Evolutionary conservation across 768 basidiomycete genomes (phyloP), one percentile per base, ranked within the genome.

Genomic region (Leccinum incarnatum): DNA sequence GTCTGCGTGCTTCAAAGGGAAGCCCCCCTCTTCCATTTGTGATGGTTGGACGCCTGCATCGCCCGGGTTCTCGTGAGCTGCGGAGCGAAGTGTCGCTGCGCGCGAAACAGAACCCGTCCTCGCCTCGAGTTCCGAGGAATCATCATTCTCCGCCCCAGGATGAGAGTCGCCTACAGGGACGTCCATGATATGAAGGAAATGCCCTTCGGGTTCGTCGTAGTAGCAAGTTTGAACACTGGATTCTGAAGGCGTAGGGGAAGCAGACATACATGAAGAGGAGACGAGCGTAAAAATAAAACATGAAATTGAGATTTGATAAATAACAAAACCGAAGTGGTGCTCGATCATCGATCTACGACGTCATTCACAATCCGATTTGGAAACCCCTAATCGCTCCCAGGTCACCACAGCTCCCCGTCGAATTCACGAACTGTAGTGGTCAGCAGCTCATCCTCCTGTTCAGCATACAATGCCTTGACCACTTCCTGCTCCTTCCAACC

Each of bases 121-220:
- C 46, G 32, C 9, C 29, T 17, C 21, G n/a, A 49, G 23, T 23
- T 15, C 25, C 5, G 40, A 51, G 50, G 46, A 36, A 11, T 11
- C 2, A 9, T 19, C 21, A 6, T 53, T 30, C 56, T 59, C 54
- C 58, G 62, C 58, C 54, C 15, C 52, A 5, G 52, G 37, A 47
- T 5, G 55, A 2, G 49, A 53, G 47, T 21, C 52, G 15, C 12
- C 47, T 1, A 25, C 2, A 17, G 25, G 30, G 45, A 55, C 50
- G 30, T 54, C 51, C 6, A 30, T 30, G 19, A 14, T 42, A 9
- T 3, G 17, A 59, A 34, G 11, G 36, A 52, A 61, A n/a, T 73
- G 74, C 69, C 71, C 74, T 57, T 69, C 63, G 25, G 72, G 74
- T 10, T 77, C 79, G 79, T 82, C 81, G 62, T 80, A 81, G 66